Conservation (phyloP, 495 filamentous ascomycete genomes). For the Copromyces sp. region DNA sequence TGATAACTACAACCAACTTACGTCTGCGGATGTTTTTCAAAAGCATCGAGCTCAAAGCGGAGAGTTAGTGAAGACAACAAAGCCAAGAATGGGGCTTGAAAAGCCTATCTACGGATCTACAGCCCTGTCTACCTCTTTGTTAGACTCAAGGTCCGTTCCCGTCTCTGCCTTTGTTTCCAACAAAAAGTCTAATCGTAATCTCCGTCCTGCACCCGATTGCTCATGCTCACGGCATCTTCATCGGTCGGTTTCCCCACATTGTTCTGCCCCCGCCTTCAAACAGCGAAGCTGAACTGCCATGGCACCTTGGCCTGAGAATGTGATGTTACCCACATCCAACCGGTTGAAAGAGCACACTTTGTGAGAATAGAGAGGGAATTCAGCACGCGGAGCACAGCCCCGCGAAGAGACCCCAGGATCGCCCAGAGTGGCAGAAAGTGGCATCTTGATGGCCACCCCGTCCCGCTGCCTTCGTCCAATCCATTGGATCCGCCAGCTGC, state of each 20-base stretch:
- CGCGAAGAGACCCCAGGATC: neutral
- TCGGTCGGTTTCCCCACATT: neutral
- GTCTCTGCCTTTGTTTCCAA: neutral
- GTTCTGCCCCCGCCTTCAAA: neutral
- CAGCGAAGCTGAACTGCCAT: neutral
- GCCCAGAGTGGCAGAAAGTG: neutral
- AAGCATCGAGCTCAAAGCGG: neutral
- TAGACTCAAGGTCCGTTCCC: neutral
- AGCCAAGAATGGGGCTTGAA: neutral
- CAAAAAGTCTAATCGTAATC: neutral
- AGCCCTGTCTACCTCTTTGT: neutral
- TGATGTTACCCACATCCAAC: neutral
- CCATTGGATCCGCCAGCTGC: constrained; percentile 3
- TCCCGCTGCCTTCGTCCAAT: constrained; percentile 3
- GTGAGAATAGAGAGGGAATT: neutral
- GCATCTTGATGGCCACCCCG: neutral
- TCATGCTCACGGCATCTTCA: neutral
- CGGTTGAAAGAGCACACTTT: neutral
- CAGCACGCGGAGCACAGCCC: constrained; percentile 2
- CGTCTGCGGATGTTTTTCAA: neutral
- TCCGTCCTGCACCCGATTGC: neutral
- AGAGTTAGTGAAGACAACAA: neutral
- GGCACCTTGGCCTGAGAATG: neutral
- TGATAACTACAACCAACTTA: neutral
- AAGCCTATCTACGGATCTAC: neutral